phyloP scores from a whole-genome alignment of 2,329 filamentous ascomycete species.

The Epichloe elymi region DNA sequence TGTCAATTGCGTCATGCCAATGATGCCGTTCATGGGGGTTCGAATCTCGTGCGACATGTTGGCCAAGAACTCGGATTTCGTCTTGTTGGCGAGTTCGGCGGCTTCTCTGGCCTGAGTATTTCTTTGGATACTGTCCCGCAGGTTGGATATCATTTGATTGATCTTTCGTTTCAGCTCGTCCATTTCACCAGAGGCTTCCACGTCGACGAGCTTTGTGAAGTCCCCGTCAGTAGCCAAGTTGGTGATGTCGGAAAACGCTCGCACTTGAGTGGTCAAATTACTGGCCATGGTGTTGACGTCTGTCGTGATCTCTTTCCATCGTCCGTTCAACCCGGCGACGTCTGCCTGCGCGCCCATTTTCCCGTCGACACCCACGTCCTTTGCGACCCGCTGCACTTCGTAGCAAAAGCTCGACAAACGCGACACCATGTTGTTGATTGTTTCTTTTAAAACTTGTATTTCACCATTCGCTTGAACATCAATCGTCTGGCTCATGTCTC shows the following conservation, averaged over 20 bases:
- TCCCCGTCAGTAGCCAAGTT: conserved; percentile 94
- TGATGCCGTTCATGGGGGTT: conserved; percentile 95
- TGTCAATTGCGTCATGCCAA: conserved; percentile 94
- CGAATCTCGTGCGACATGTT: conserved; percentile 99
- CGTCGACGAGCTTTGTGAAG: conserved; percentile 91
- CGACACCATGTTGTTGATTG: conserved; percentile 98
- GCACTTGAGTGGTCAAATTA: conserved; percentile 79
- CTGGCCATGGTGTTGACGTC: conserved; percentile 89
- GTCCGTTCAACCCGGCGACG: conserved; percentile 79
- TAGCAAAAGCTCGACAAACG: conserved; percentile 91
- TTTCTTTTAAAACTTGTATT: conserved; percentile 86
- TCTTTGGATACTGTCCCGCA: conserved; percentile 89
- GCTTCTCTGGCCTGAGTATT: conserved; percentile 94
- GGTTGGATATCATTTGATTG: conserved; percentile 96
- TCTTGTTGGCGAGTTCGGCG: conserved; percentile 92
- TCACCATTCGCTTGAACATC: conserved; percentile 92
- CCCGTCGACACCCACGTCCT: conserved; percentile 92
- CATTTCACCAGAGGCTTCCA: conserved; percentile 97
- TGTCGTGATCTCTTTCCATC: conserved; percentile 97
- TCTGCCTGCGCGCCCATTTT: conserved; percentile 98
- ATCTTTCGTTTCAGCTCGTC: conserved; percentile 98
- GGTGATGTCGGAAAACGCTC: conserved; percentile 97
- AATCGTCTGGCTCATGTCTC: conserved; percentile 92
- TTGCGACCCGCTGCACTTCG: conserved; percentile 87
- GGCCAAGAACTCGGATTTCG: conserved; percentile 94